Evolutionary conservation across 805 yeast species (phyloP).

Genomic region (Wickerhamomyces sydowiorum): DNA sequence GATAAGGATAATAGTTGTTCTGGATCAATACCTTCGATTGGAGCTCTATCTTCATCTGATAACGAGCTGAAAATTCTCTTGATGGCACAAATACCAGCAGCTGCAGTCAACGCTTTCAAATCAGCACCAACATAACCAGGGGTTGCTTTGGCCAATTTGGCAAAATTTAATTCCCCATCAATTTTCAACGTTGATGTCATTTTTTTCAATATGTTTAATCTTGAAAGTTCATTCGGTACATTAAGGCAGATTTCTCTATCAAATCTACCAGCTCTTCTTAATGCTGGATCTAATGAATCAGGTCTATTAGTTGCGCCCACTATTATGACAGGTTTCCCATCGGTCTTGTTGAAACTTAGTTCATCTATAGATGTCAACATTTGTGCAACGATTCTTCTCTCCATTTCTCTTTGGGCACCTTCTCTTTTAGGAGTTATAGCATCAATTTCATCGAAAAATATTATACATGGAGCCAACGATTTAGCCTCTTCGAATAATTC

Average conservation of each 20-base stretch:
- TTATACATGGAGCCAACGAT: constrained; percentile 81
- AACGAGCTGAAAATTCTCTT: constrained; percentile 76
- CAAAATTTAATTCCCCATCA: constrained; percentile 65
- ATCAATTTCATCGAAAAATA: constrained; percentile 95
- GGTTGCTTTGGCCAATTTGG: constrained; percentile 78
- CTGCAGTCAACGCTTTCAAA: constrained; percentile 85
- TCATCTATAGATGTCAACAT: constrained; percentile 93
- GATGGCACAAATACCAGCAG: constrained; percentile 92
- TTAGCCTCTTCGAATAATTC: constrained; percentile 94
- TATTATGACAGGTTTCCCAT: constrained; percentile 87
- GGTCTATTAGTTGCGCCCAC: constrained; percentile 98
- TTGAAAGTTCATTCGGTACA: constrained; percentile 86
- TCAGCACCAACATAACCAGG: constrained; percentile 99
- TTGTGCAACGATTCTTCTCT: constrained; percentile 93
- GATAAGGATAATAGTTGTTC: constrained; percentile 33
- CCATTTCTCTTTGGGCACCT: constrained; percentile 98
- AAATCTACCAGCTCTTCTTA: constrained; percentile 94
- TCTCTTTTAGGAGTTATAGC: constrained; percentile 98
- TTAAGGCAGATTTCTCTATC: constrained; percentile 91
- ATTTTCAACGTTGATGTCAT: constrained; percentile 66
- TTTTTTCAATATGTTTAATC: constrained; percentile 68
- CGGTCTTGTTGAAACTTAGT: constrained; percentile 78
- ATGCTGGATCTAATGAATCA: constrained; percentile 88
- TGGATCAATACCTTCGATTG: constrained; percentile 18
- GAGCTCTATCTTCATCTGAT: constrained; percentile 25